phyloP scores from a whole-genome alignment of 805 yeast genomes.

The Starmerella floricola region DNA sequence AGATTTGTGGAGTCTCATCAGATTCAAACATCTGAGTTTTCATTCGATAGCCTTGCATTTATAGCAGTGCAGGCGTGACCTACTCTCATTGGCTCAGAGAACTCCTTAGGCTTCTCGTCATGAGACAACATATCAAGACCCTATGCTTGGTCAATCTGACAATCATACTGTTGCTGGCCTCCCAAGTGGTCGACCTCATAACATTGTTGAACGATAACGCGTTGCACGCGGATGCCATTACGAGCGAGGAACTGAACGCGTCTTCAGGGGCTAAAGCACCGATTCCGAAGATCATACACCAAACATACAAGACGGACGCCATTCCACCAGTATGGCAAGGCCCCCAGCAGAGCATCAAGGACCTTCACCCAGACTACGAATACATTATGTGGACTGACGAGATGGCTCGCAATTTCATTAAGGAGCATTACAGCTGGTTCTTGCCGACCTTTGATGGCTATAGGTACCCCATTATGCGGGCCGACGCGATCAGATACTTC shows the following conservation, averaged over 20 bases:
- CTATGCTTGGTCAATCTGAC: conserved; percentile 21
- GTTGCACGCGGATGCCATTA: conserved; percentile 47
- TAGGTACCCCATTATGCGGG: conserved; percentile 71
- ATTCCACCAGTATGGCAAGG: conserved; percentile 76
- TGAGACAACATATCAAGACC: conserved; percentile 6
- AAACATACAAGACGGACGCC: conserved; percentile 68
- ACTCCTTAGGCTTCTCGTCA: no score
- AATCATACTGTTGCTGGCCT: conserved; percentile 36
- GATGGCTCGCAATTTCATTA: conserved; percentile 63
- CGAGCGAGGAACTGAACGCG: conserved; percentile 35
- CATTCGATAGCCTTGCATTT: no score
- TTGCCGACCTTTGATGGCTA: conserved; percentile 63
- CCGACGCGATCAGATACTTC: conserved; percentile 83
- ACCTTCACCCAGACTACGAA: conserved; percentile 76
- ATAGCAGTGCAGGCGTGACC: no score
- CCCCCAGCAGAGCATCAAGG: conserved; percentile 65
- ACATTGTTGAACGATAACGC: conserved; percentile 65
- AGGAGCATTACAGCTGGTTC: conserved; percentile 77
- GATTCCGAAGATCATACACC: conserved; percentile 86
- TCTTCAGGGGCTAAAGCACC: no score
- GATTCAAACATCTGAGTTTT: no score
- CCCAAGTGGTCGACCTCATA: conserved; percentile 57
- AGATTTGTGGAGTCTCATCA: no score
- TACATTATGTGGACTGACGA: conserved; percentile 81
- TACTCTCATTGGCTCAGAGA: no score